Evolutionary conservation across 2,329 filamentous ascomycete species (phyloP).

Genomic region (Sporothrix globosa): DNA sequence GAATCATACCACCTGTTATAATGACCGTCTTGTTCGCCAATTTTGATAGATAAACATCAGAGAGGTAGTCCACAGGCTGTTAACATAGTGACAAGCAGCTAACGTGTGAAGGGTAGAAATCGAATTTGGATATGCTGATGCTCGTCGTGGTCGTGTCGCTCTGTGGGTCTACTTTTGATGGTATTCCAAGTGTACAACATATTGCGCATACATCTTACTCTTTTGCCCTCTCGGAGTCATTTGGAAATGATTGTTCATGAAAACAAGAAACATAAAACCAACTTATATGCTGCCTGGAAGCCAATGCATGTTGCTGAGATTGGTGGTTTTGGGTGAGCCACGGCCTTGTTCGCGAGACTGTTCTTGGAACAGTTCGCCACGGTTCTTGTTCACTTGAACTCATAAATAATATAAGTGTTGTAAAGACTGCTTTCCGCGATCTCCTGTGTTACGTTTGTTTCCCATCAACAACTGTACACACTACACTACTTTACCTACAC

Average conservation of each 20-base stretch:
- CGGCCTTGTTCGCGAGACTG: neutral
- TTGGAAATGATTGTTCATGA: no score
- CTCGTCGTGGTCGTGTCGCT: no score
- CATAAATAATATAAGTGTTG: neutral
- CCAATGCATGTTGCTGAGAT: neutral
- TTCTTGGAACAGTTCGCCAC: neutral
- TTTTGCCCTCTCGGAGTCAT: no score
- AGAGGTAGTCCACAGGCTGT: neutral
- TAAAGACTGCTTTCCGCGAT: neutral
- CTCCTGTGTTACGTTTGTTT: neutral
- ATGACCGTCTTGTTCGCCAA: neutral
- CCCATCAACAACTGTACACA: neutral
- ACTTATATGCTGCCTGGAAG: neutral
- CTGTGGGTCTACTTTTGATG: no score
- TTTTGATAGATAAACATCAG: neutral
- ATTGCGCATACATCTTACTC: no score
- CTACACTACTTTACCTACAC: neutral
- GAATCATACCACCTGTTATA: neutral
- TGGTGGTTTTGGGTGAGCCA: neutral
- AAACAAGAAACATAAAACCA: no score
- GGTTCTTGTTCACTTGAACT: neutral
- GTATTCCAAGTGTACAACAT: no score
- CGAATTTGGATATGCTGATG: no score
- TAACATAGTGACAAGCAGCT: neutral
- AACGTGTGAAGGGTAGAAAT: neutral